Conservation (phyloP, 2,329 filamentous ascomycete species). For the Sporothrix globosa region DNA sequence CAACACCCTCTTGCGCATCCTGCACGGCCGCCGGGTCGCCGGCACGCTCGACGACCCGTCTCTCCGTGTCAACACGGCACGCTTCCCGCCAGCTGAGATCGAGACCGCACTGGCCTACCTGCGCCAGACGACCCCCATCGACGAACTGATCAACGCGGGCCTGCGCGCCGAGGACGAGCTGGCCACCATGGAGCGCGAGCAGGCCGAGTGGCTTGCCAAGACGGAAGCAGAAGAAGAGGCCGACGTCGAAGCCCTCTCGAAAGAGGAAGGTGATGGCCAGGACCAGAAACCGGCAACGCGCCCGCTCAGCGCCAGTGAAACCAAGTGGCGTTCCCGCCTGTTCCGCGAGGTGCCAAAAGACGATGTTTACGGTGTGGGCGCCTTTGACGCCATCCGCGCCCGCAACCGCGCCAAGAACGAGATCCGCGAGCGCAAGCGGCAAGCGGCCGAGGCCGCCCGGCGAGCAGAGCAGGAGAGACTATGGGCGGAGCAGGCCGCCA, state of each 20-base stretch:
- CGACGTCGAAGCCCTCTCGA: background rate
- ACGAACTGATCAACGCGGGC: constrained; percentile 64
- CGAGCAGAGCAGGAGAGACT: constrained; percentile 32
- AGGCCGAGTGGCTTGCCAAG: constrained; percentile 39
- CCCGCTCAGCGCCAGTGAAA: constrained; percentile 15
- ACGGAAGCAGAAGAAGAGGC: constrained; percentile 34
- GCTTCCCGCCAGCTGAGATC: constrained; percentile 50
- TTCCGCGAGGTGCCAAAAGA: constrained; percentile 42
- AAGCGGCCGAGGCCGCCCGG: constrained; percentile 42
- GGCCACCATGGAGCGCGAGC: constrained; percentile 51
- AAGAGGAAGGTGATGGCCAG: background rate
- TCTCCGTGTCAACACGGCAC: constrained; percentile 52
- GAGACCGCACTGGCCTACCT: constrained; percentile 58
- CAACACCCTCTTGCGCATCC: constrained; percentile 59
- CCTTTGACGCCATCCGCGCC: constrained; percentile 61
- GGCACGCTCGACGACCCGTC: constrained; percentile 65
- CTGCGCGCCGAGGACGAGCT: constrained; percentile 67
- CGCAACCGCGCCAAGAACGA: constrained; percentile 55
- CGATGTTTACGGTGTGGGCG: constrained; percentile 61
- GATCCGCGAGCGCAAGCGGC: constrained; percentile 44
- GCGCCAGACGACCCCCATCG: constrained; percentile 57
- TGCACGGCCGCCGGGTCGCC: constrained; percentile 66
- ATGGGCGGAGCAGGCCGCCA: constrained; percentile 49
- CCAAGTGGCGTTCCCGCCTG: constrained; percentile 37
- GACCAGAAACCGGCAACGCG: background rate